phyloP scores from a whole-genome alignment of 208 protist genomes.

The Porcisia hertigi region DNA sequence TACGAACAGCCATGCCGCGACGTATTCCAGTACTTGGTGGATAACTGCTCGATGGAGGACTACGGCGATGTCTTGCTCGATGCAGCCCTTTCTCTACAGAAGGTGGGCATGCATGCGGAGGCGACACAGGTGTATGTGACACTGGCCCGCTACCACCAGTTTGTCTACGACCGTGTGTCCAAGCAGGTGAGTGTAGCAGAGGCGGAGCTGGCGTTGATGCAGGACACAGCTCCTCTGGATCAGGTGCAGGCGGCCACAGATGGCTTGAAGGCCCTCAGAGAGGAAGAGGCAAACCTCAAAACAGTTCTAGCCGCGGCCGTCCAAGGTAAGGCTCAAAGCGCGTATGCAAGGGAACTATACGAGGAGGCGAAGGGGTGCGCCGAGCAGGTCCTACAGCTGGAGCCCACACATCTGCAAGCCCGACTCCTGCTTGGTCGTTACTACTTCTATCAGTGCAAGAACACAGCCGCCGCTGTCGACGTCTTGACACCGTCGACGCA shows the following conservation, averaged over 20 bases:
- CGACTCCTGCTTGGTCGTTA: constrained; percentile 75
- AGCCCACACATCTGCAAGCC: constrained; percentile 68
- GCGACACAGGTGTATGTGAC: constrained; percentile 62
- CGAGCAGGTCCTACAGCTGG: constrained; percentile 53
- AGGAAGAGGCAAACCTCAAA: constrained; percentile 38
- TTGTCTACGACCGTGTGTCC: constrained; percentile 39
- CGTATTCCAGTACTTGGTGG: constrained; percentile 79
- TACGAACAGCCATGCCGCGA: constrained; percentile 64
- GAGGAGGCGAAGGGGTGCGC: constrained; percentile 32
- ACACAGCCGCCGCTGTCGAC: constrained; percentile 49
- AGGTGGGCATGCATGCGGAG: constrained; percentile 70
- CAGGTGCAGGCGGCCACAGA: constrained; percentile 21
- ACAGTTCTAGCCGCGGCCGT: constrained; percentile 64
- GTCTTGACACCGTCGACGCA: constrained; percentile 60
- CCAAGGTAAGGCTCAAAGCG: constrained; percentile 71
- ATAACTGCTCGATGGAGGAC: constrained; percentile 79
- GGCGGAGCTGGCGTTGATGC: constrained; percentile 21
- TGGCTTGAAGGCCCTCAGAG: constrained; percentile 14
- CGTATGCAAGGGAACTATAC: constrained; percentile 35
- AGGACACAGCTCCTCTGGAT: constrained; percentile 20
- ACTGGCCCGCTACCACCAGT: constrained; percentile 72
- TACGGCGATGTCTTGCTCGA: constrained; percentile 87
- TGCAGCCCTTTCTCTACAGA: constrained; percentile 69
- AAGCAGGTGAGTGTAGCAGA: constrained; percentile 16
- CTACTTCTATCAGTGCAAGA: constrained; percentile 65